Conservation (phyloP, 768 basidiomycete genomes). For the Sporobolomyces pararoseus region DNA sequence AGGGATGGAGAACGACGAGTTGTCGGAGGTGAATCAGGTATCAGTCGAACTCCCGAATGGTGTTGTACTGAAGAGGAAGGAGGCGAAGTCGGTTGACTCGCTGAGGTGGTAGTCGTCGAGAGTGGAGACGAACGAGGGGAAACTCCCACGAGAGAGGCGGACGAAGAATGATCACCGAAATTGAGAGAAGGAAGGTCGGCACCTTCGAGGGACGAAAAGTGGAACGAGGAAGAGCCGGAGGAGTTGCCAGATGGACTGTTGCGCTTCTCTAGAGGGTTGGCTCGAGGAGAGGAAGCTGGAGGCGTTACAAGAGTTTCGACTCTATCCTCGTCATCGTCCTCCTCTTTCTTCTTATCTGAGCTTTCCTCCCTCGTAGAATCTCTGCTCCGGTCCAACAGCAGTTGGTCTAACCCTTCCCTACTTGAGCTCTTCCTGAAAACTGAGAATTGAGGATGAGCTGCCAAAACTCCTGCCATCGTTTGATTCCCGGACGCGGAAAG, state of each 20-base stretch:
- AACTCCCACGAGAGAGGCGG: constrained; percentile 11
- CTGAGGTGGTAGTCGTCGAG: not conserved
- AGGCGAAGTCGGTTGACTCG: not conserved
- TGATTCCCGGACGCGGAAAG: constrained; percentile 23
- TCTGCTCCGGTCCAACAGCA: not conserved
- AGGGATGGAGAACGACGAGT: constrained; percentile 2
- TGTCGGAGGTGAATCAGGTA: constrained; percentile 33
- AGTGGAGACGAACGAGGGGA: constrained; percentile 6
- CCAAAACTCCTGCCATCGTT: constrained; percentile 29
- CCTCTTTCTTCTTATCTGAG: not conserved
- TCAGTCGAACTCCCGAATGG: constrained; percentile 20
- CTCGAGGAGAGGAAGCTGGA: not conserved
- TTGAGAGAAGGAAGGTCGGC: constrained; percentile 27
- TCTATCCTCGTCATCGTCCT: not conserved
- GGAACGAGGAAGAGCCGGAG: constrained; percentile 25
- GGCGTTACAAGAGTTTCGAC: constrained; percentile 32
- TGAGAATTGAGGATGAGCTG: constrained; percentile 34
- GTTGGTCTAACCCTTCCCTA: not conserved
- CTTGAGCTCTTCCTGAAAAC: constrained; percentile 39
- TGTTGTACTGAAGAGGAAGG: not conserved
- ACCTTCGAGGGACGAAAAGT: constrained; percentile 27
- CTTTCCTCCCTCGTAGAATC: not conserved
- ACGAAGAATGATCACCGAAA: constrained; percentile 35
- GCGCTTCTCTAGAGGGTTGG: no score
- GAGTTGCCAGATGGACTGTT: not conserved